phyloP scores from a whole-genome alignment of 2,329 filamentous ascomycete species.

The Phaeosphaeria sp. region DNA sequence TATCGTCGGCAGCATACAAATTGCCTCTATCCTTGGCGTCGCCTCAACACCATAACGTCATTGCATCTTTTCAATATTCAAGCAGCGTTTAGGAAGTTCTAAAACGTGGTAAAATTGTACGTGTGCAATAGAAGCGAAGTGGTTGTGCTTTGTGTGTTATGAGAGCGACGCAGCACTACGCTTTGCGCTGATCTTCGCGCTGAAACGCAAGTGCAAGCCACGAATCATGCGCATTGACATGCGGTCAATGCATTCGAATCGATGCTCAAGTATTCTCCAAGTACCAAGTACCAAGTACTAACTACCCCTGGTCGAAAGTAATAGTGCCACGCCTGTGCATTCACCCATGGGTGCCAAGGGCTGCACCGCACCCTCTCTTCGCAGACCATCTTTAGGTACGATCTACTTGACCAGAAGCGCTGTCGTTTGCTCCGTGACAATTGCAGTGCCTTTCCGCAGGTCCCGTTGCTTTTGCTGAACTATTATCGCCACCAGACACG shows the following conservation, averaged over 20 bases:
- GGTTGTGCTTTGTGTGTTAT: background rate
- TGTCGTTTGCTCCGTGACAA: background rate
- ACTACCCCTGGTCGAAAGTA: background rate
- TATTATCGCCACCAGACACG: background rate
- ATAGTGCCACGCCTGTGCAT: background rate
- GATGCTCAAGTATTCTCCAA: background rate
- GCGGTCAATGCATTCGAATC: background rate
- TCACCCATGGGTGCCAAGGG: background rate
- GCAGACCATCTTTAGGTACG: background rate
- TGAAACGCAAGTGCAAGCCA: background rate
- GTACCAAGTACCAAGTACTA: background rate
- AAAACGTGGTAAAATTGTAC: background rate
- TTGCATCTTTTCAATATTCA: background rate
- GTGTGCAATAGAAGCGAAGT: background rate
- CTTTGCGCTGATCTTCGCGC: background rate
- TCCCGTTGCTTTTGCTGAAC: background rate
- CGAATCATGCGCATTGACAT: background rate
- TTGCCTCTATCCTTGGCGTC: slow-evolving; percentile 5
- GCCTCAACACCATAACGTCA: background rate
- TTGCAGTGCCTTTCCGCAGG: background rate
- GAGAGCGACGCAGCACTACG: background rate
- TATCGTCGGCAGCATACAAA: slow-evolving; percentile 21
- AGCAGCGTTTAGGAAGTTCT: background rate
- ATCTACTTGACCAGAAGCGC: background rate
- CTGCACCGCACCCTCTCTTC: background rate